Evolutionary conservation across 1,284 basidiomycete species (phyloP).

Genomic region (Sporisorium exsertum): DNA sequence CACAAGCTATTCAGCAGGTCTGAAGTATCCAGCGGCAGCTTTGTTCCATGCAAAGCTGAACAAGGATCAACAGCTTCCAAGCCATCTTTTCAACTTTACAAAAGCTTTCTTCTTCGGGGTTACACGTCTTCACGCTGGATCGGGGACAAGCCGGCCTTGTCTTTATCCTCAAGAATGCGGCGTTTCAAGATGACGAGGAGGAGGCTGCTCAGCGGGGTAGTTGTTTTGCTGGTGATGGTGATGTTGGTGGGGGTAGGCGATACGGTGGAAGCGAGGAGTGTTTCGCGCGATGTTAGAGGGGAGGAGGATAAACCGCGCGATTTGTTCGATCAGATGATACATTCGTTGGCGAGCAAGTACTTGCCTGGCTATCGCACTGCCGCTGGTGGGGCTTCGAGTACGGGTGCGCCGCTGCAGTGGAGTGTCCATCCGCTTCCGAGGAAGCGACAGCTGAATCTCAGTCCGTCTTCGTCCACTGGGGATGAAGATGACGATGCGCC

Average conservation of each 20-base stretch:
- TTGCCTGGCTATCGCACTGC: slow-evolving; percentile 3
- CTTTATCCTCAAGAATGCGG: background rate
- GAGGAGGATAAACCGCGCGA: slow-evolving; percentile 12
- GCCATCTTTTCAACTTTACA: background rate
- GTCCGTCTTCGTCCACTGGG: background rate
- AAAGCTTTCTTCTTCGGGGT: too few relatives aligned
- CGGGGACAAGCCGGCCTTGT: background rate
- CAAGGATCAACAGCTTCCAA: background rate
- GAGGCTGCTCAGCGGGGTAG: background rate
- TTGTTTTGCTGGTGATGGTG: background rate
- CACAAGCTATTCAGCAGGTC: background rate
- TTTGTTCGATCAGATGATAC: slow-evolving; percentile 37
- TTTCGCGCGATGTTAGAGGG: background rate
- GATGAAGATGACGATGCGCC: background rate
- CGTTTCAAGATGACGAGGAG: background rate
- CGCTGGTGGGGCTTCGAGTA: background rate
- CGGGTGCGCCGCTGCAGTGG: slow-evolving; percentile 12
- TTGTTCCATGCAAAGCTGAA: slow-evolving; percentile 10
- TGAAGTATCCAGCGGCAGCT: background rate
- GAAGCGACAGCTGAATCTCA: slow-evolving; percentile 22
- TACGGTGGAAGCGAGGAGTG: background rate
- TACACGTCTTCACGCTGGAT: too few relatives aligned
- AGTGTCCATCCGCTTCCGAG: slow-evolving; percentile 34
- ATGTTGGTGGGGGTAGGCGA: background rate
- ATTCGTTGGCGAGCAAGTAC: slow-evolving; percentile 18